Base-by-base conservation (phyloP, 805 yeast genomes). In the Hanseniaspora guilliermondii region DNA sequence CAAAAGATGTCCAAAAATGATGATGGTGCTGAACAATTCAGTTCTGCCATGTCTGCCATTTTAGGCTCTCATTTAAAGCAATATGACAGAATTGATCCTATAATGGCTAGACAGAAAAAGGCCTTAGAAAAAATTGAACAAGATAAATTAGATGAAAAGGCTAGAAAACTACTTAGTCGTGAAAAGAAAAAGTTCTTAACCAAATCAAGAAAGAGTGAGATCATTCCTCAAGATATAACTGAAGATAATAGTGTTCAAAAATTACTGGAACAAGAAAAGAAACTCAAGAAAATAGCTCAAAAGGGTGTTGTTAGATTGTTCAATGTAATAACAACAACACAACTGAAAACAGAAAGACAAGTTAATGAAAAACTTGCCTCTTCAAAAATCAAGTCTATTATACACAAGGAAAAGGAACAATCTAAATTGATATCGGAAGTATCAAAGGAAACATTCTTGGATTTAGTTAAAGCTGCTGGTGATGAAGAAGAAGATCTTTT, bases 361-460 rank as follows among this genome's bases (percentile, higher is more conserved):
- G 66, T 79, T 2, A 61, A 67, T n/a, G 70, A 70, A 14, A 80
- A 74, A 21, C 60, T 79, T 65, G 71, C 69, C 16, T 41, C 53
- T 19, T 38, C 49, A 4, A 45, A 54, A 25, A 40, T 52, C 22
- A 52, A 52, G 35, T 61, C 69, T 44, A 64, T 61, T 56, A 62
- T 70, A 24, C 66, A 63, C 55, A 70, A 68, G 19, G 76, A 75
- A 65, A 72, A 76, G 60, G 83, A 83, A 60, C 66, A 62, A 55
- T 62, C 62, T 49, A 78, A 80, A 57, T 65, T 82, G 57, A 75
- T 82, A 61, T 82, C 80, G 41, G 96, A 88, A 61, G 76, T 89
- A 53, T 83, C 95, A 5, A 91, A 89, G 66, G 95, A 88, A 65
- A 85, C 80, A 65, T 89, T 89, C 64, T 76, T 89, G 68, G 96